Evolutionary conservation across 345 rosid genomes (phyloP), one percentile per base, ranked within the genome.

Genomic region (Populus alba): DNA sequence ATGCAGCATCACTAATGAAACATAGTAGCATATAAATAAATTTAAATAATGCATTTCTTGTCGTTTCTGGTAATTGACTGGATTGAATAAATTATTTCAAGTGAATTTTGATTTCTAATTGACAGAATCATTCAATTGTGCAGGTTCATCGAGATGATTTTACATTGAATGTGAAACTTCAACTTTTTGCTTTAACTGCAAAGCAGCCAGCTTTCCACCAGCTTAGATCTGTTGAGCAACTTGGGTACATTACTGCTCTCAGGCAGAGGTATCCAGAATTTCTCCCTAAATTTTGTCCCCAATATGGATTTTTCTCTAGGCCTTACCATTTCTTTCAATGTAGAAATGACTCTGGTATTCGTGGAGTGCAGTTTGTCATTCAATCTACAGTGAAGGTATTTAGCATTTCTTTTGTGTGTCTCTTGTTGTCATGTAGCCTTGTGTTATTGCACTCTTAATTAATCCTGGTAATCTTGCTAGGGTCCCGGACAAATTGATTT

Each of bases 161-260:
- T 76, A 33, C 85, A 68, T 77, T 87, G 92, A 95, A 95, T 79
- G 91, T 85, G 68, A 90, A 90, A 81, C 94, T 95, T 81, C 94
- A 92, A 88, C 95, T 92, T 71, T 83, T 95, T 80, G 88, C 87
- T 81, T 89, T 92, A 13, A 81, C 88, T 35, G 94, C 97, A 82
- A 93, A 93, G 88, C 95, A 93, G 85, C 88, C 96, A 39, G 91
- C 98, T 76, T 92, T 92, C 87, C 97, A 95, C 87, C 99, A 95
- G 89, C 99, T 95, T 84, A 87, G 99, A 86, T 87, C 97, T 17
- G 92, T 95, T 12, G 97, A 95, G 87, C 98, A 93, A 81, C 98
- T 95, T 79, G 98, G 99, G 59, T 95, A 95, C 82, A 90, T 93
- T 70, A 91, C 97, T 31, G 88, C 73, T 33, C 96, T 95, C 45